phyloP scores from a whole-genome alignment of 768 basidiomycete species.

The Lactarius deliciosus region DNA sequence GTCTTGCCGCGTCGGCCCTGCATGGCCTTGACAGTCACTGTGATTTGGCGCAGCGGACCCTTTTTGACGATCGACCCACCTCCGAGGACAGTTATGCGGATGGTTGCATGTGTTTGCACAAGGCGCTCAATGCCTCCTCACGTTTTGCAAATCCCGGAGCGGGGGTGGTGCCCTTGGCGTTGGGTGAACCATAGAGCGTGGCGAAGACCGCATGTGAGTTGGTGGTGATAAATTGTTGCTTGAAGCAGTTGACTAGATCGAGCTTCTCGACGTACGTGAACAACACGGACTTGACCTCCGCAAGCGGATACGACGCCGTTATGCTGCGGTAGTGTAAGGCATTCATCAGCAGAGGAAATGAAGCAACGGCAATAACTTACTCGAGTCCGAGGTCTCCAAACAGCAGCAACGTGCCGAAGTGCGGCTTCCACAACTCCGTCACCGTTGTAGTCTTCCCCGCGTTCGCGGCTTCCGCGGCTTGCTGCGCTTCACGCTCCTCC shows the following conservation, averaged over 20 bases:
- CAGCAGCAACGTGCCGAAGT: conserved; percentile 51
- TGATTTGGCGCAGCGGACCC: conserved; percentile 71
- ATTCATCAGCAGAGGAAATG: conserved; percentile 3
- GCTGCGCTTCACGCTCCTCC: conserved; percentile 51
- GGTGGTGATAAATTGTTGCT: too few relatives aligned
- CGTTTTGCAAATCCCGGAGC: conserved; percentile 57
- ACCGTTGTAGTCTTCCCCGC: conserved; percentile 51
- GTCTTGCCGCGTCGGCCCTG: conserved; percentile 43
- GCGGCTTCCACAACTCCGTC: conserved; percentile 76
- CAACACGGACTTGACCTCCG: too few relatives aligned
- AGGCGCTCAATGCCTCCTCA: conserved; percentile 55
- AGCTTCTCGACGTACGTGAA: too few relatives aligned
- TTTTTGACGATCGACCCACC: conserved; percentile 63
- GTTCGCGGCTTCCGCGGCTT: conserved; percentile 52
- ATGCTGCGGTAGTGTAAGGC: conserved; percentile 2
- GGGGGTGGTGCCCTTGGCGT: conserved; percentile 28
- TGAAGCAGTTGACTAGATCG: too few relatives aligned
- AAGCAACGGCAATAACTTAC: conserved; percentile 41
- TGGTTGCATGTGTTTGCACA: conserved; percentile 68
- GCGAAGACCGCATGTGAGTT: conserved; percentile 41
- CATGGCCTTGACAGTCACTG: conserved; percentile 57
- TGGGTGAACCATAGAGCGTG: conserved; percentile 36
- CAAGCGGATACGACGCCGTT: too few relatives aligned
- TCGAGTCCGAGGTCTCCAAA: conserved; percentile 63
- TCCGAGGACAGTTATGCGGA: conserved; percentile 57